Evolutionary conservation across 2,329 filamentous ascomycete genomes (phyloP), one percentile per base, ranked within the genome.

Genomic region (Bertia moriformis): DNA sequence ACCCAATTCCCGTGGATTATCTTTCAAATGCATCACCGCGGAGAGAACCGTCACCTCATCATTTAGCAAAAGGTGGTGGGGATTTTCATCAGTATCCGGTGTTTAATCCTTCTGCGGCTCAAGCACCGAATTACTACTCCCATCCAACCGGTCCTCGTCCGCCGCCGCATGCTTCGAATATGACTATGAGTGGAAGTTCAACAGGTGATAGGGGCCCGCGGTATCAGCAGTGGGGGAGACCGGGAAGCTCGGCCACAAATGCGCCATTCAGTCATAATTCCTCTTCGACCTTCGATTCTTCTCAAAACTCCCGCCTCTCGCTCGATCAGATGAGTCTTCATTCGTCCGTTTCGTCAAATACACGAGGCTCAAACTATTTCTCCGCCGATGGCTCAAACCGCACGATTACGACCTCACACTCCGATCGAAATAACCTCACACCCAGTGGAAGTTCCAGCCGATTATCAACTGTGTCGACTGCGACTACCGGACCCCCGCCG

Each of bases 51-150:
- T 65, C 69, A 42, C 70, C 73, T 24, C 69, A 73, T 52, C 69
- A 75, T 49, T 53, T 77, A 41, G 71, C 69, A 48, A 75, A 74
- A 56, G 61, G 63, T 42, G 63, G 63, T 37, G 57, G 56, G 27
- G 74, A 79, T 52, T 78, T 66, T 47, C 73, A 78, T 54, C 74
- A 78, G 49, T 78, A 78, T 50, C 73, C 73, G 38, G 60, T 65
- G 37, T 66, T 66, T 52, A 62, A 61, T 44, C 57, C 61, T 18
- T 50, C 60, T 10, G 46, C 52, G 22, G 45, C 54, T 19, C 55
- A 15, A 15, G n/a, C 56, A 19, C 54, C 59, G 38, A 58, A 58
- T 41, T 59, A 56, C 41, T 49, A 51, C 37, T 55, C 58, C 40
- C 58, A 64, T 46, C 57, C 60, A 18, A 61, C 58, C 14, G 67